Evolutionary conservation across 306 rosid genomes (phyloP), one percentile per base, ranked within the genome.

Genomic region (Quercus mongolica): DNA sequence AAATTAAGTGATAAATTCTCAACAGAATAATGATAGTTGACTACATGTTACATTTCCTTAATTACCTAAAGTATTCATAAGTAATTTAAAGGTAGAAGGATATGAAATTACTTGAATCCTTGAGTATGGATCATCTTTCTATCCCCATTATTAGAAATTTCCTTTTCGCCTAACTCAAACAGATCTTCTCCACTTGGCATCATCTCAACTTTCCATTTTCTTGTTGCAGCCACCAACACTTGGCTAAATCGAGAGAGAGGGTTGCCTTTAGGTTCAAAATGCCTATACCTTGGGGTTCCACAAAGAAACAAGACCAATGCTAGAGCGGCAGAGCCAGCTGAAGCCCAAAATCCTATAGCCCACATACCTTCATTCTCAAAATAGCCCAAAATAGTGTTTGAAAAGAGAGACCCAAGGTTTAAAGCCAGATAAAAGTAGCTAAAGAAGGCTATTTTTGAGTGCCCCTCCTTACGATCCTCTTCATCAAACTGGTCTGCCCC

Each of bases 401-500:
- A 93, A 54, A 93, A 89, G 33, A 93, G 92, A 8, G 97, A 89
- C 0, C 98, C 98, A 54, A 93, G 89, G 74, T 91, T 93, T 25
- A 91, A 64, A 21, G 98, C 94, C 85, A 93, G 81, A 85, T 93
- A 93, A 69, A 93, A 93, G 85, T 90, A 93, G 86, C 98, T 89
- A 21, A 93, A 93, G 76, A 93, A 93, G 21, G 94, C 73, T 10
- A 91, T 80, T 72, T 93, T 91, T 20, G 97, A 90, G 74, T 73
- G 80, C 14, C 90, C 88, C 73, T 93, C 98, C 5, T n/a, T 74
- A 0, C 83, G 79, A 72, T 93, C 87, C n/a, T 77, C 90, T 77
- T 86, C 98, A 74, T 93, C 98, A 74, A 93, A 93, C 26, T 93
- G 98, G 75, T 93, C 98, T 3, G 98, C 93, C 6, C 98, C 98